These are phyloP conservation scores for Phalaenopsis hybrid DNA, from an alignment of 116 monocot genomes.

Conservation along the genomic window DNA sequence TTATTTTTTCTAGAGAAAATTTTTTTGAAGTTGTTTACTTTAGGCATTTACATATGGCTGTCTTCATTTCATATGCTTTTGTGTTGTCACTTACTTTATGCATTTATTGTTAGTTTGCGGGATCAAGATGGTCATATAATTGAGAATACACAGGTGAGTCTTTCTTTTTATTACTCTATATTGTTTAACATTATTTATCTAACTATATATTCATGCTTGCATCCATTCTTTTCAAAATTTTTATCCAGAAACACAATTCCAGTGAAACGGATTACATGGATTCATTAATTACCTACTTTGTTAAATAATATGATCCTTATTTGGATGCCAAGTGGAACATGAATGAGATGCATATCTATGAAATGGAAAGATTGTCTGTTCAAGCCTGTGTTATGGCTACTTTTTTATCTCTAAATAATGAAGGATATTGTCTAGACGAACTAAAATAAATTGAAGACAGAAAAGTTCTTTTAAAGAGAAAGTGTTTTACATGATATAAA, in stretches of 20 bases:
- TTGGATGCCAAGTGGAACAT: not conserved
- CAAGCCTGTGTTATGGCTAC: too few species aligned
- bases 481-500: too few species aligned
- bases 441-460: too few species aligned
- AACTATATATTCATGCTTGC: not conserved
- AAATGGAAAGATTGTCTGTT: not conserved
- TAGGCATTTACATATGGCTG: not conserved
- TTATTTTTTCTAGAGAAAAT: not conserved
- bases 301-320: not conserved
- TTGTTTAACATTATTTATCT: not conserved
- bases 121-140: conserved; percentile 75
- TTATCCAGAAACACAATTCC: not conserved
- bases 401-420: too few species aligned
- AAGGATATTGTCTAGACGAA: too few species aligned
- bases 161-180: not conserved
- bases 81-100: not conserved
- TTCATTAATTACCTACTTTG: not conserved
- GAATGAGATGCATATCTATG: not conserved
- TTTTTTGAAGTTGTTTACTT: not conserved
- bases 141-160: conserved; percentile 67
- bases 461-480: too few species aligned
- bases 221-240: not conserved
- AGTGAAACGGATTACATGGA: not conserved
- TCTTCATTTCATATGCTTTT: not conserved
- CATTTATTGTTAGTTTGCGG: conserved; percentile 43